Conservation (phyloP, 768 basidiomycete species). For the Rhizopogon vinicolor region DNA sequence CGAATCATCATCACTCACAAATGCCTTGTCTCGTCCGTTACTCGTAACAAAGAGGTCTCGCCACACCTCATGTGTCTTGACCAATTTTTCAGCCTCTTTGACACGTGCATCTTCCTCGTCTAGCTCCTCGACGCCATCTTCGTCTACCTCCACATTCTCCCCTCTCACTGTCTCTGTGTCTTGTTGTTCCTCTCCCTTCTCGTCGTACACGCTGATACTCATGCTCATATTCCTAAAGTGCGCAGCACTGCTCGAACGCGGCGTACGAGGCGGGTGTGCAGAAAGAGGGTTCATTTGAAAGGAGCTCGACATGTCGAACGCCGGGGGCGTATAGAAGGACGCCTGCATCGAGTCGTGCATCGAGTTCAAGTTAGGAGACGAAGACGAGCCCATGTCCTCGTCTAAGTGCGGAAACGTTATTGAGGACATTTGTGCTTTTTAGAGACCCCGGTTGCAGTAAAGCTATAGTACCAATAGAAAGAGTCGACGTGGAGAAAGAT, state of each 20-base stretch:
- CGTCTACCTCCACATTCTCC: constrained; percentile 12
- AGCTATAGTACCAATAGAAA: neutral
- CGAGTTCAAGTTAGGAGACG: constrained; percentile 31
- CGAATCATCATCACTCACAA: constrained; percentile 46
- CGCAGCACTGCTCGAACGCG: constrained; percentile 33
- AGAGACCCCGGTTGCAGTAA: neutral
- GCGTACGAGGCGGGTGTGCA: constrained; percentile 74
- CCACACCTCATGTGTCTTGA: constrained; percentile 70
- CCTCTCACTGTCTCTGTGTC: constrained; percentile 14
- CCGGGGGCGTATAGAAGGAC: constrained; percentile 47
- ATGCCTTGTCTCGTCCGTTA: constrained; percentile 78
- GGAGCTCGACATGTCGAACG: constrained; percentile 54
- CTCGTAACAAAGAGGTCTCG: constrained; percentile 75
- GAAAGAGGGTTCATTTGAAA: constrained; percentile 85
- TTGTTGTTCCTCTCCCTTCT: constrained; percentile 33
- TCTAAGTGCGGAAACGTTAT: constrained; percentile 54
- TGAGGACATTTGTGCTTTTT: constrained; percentile 48
- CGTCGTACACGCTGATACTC: constrained; percentile 33
- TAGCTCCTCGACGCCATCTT: constrained; percentile 37
- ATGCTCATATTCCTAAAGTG: constrained; percentile 17
- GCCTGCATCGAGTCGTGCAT: constrained; percentile 34
- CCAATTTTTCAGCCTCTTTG: constrained; percentile 38
- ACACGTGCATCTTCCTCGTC: constrained; percentile 46
- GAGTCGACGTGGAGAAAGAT: neutral
- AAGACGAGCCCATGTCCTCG: constrained; percentile 29